Evolutionary conservation across 2,329 filamentous ascomycete genomes (phyloP).

Genomic region (Exophiala xenobiotica): DNA sequence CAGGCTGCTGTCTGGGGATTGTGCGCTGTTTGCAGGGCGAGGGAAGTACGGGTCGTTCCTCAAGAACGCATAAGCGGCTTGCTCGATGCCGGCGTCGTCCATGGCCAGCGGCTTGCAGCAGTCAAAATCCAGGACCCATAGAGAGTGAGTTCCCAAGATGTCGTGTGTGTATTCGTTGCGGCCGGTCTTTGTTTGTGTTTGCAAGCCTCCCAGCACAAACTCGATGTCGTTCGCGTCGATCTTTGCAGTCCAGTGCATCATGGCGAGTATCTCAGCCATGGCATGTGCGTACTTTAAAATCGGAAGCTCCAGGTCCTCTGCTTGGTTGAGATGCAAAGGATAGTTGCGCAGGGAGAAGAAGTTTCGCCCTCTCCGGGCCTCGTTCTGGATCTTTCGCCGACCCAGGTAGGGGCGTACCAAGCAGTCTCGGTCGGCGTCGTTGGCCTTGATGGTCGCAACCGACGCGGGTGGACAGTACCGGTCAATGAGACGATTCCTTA

Average conservation of each 20-base stretch:
- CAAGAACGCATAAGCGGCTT: slow-evolving; percentile 47
- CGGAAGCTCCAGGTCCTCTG: slow-evolving; percentile 44
- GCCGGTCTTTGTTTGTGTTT: neutral
- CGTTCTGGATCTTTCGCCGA: slow-evolving; percentile 29
- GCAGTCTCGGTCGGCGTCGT: slow-evolving; percentile 46
- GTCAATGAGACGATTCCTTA: slow-evolving; percentile 35
- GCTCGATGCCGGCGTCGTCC: slow-evolving; percentile 42
- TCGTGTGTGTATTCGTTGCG: slow-evolving; percentile 1
- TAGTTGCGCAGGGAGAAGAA: slow-evolving; percentile 49
- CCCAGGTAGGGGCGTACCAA: slow-evolving; percentile 54
- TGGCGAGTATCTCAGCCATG: slow-evolving; percentile 54
- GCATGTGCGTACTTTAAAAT: slow-evolving; percentile 40
- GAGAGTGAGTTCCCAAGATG: slow-evolving; percentile 31
- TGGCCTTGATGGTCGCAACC: slow-evolving; percentile 30
- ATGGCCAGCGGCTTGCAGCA: slow-evolving; percentile 40
- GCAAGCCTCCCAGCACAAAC: slow-evolving; percentile 48
- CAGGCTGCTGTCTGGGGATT: slow-evolving; percentile 18
- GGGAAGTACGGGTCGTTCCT: slow-evolving; percentile 53
- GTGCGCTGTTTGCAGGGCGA: slow-evolving; percentile 6
- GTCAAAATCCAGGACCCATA: slow-evolving; percentile 55
- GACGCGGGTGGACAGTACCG: slow-evolving; percentile 36
- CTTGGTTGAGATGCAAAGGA: slow-evolving; percentile 51
- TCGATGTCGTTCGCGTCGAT: slow-evolving; percentile 57
- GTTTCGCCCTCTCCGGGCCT: slow-evolving; percentile 22
- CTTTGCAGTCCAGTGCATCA: slow-evolving; percentile 50